Conservation (phyloP, 345 rosid genomes). For the Luvunga scandens region DNA sequence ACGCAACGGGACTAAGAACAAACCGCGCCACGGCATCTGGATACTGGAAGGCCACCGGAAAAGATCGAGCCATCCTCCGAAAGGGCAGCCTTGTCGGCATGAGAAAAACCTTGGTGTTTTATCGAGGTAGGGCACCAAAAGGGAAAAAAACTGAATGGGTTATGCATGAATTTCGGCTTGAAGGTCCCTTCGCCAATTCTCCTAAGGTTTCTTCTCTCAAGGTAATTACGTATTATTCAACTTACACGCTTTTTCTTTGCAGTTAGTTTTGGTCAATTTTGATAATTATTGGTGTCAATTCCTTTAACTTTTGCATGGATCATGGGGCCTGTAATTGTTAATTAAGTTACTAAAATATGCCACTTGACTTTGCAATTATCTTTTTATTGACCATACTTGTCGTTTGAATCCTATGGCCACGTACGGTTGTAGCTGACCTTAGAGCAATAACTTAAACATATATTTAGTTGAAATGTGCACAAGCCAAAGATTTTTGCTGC, state of each 20-base stretch:
- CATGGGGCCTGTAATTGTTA: neutral
- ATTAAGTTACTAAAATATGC: neutral
- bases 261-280: too few relatives aligned
- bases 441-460: neutral
- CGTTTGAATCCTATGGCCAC: neutral
- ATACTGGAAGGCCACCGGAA: constrained; percentile 98
- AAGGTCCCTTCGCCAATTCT: constrained; percentile 41
- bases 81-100: constrained; percentile 71
- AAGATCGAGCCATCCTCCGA: constrained; percentile 51
- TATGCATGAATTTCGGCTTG: constrained; percentile 88
- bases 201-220: constrained; percentile 29
- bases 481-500: neutral
- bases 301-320: neutral
- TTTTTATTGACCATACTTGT: neutral
- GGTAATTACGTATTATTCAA: constrained; percentile 25
- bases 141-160: constrained; percentile 85
- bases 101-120: constrained; percentile 93
- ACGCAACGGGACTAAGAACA: constrained; percentile 86
- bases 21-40: constrained; percentile 84
- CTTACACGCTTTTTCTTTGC: neutral
- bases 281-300: neutral
- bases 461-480: neutral
- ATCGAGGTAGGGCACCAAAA: constrained; percentile 91
- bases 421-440: neutral
- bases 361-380: neutral